A percentile compares a stretch with the other conserved stretches of the same genome.
Conservation (phyloP, 345 rosid species). For the Excoecaria agallocha region DNA sequence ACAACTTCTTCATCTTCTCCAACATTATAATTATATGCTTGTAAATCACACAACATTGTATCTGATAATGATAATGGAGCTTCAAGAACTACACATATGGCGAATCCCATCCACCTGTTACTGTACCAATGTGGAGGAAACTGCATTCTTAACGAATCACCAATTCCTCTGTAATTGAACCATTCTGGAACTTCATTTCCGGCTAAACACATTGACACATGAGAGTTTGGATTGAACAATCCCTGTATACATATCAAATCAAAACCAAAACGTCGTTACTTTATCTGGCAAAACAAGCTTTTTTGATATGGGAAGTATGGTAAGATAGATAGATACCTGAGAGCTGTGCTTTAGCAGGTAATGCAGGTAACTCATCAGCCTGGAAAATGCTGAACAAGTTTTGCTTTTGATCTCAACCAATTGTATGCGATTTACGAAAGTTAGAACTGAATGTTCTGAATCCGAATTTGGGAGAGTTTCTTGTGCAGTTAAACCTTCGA, state of each 20-base stretch:
- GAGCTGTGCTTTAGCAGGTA: slow-evolving; percentile 11
- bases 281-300: no score
- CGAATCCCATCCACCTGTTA: slow-evolving; percentile 15
- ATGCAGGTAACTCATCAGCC: slow-evolving; percentile 4
- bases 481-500: neutral
- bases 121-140: slow-evolving; percentile 6
- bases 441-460: neutral
- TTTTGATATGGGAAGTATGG: neutral
- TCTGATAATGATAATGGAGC: neutral
- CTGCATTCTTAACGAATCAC: neutral
- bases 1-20: neutral
- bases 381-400: neutral
- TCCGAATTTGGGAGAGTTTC: neutral
- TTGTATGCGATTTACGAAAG: neutral
- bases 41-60: slow-evolving; percentile 8
- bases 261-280: neutral
- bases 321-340: neutral
- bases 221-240: slow-evolving; percentile 12
- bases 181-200: slow-evolving; percentile 11
- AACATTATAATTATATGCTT: neutral
- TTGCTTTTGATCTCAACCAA: slow-evolving; percentile 12
- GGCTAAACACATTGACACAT: slow-evolving; percentile 3
- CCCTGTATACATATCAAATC: neutral
- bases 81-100: slow-evolving; percentile 1
- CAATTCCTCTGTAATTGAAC: neutral